Percentiles rank a stretch among this genome's conserved stretches.
phyloP scores from a whole-genome alignment of 2,329 filamentous ascomycete species.

The Claviceps paspali region DNA sequence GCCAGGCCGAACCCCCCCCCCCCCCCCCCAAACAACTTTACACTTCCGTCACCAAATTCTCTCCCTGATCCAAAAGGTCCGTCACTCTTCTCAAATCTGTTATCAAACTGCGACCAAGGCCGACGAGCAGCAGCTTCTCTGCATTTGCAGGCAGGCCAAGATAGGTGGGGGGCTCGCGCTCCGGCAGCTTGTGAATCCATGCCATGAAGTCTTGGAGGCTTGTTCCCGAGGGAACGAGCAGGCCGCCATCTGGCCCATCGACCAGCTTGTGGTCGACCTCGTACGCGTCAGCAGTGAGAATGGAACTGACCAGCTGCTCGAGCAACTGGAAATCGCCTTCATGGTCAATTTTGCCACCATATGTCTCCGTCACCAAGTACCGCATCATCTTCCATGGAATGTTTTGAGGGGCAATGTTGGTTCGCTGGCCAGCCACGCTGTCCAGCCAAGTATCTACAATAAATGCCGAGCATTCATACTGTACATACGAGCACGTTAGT shows the following conservation, averaged over 20 bases:
- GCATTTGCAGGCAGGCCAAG: constrained; percentile 88
- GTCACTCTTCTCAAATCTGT: constrained; percentile 72
- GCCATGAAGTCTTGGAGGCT: constrained; percentile 70
- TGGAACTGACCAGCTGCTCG: constrained; percentile 53
- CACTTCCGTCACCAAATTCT: constrained; percentile 65
- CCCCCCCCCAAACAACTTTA: no score
- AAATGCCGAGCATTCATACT: constrained; percentile 95
- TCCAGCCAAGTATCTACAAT: constrained; percentile 96
- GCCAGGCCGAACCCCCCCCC: no score
- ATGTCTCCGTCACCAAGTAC: constrained; percentile 81
- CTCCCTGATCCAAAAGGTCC: constrained; percentile 81
- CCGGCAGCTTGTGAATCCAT: constrained; percentile 85
- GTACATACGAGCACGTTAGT: constrained; percentile 1
- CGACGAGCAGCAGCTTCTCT: constrained; percentile 85
- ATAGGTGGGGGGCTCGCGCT: constrained; percentile 92
- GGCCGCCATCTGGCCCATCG: constrained; percentile 43
- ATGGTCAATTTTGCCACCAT: constrained; percentile 94
- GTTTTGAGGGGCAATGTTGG: constrained; percentile 84
- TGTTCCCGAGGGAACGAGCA: constrained; percentile 68
- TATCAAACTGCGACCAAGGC: constrained; percentile 73
- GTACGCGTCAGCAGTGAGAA: constrained; percentile 79
- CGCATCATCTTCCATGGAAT: constrained; percentile 96
- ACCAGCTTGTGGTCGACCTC: constrained; percentile 87
- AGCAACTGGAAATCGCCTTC: constrained; percentile 69
- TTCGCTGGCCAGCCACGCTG: constrained; percentile 62